Conservation (phyloP, 805 yeast genomes). For the Metschnikowia aberdeeniae region DNA sequence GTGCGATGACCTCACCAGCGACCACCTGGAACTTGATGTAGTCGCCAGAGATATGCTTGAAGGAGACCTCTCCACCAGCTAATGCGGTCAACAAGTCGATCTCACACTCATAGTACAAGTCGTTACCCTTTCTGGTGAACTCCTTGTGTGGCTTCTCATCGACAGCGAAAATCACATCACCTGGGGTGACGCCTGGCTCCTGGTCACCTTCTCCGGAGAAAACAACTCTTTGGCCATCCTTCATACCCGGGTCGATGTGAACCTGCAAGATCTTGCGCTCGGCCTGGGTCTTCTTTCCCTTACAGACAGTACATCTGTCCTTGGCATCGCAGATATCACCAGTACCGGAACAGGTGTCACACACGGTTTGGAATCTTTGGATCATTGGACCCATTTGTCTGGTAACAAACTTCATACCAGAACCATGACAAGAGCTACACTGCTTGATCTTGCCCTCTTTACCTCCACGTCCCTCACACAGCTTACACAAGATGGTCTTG, state of each 20-base stretch:
- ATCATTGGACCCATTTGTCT: constrained; percentile 99
- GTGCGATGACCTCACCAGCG: constrained; percentile 91
- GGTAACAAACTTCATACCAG: constrained; percentile 85
- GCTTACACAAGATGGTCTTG: constrained; percentile 82
- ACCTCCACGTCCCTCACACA: constrained; percentile 96
- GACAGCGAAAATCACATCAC: constrained; percentile 90
- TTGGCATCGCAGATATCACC: constrained; percentile 85
- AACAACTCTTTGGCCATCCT: constrained; percentile 83
- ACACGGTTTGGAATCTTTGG: constrained; percentile 93
- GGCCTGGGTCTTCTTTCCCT: constrained; percentile 79
- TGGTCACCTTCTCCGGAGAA: constrained; percentile 98
- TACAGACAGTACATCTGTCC: constrained; percentile 84
- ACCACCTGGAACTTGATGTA: constrained; percentile 75
- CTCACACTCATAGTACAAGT: constrained; percentile 79
- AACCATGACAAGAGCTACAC: constrained; percentile 86
- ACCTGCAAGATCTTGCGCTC: constrained; percentile 95
- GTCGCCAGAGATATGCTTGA: constrained; percentile 90
- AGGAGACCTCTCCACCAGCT: constrained; percentile 89
- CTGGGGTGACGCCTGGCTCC: constrained; percentile 90
- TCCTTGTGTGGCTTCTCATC: constrained; percentile 83
- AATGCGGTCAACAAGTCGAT: constrained; percentile 90
- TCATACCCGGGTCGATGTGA: constrained; percentile 96
- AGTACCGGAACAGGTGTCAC: constrained; percentile 88
- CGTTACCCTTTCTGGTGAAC: constrained; percentile 87
- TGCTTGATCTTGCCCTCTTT: constrained; percentile 83